A percentile compares a stretch with the other conserved stretches of the same genome.
Evolutionary conservation across 192 early-diverging fungal genomes (phyloP).

Genomic region (Spizellomyces sp.): DNA sequence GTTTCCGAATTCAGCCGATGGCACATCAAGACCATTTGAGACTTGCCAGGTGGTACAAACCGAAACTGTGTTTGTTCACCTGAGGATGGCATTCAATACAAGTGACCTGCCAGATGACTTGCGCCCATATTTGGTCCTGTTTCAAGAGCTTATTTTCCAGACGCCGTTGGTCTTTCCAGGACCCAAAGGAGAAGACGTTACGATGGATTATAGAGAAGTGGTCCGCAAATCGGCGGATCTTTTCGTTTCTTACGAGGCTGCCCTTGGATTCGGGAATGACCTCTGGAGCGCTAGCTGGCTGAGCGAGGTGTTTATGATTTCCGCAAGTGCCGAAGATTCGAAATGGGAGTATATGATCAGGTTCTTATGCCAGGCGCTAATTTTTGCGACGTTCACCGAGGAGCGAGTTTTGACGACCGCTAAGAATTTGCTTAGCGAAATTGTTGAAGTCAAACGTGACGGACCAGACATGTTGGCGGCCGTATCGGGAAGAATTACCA

Average conservation of each 20-base stretch:
- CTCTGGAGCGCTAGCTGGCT: constrained; percentile 46
- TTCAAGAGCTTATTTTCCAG: constrained; percentile 76
- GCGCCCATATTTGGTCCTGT: constrained; percentile 71
- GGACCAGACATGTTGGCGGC: constrained; percentile 57
- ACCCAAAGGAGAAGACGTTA: background rate
- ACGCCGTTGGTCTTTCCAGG: constrained; percentile 22
- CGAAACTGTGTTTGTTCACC: constrained; percentile 67
- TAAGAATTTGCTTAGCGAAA: constrained; percentile 71
- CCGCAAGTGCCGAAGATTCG: constrained; percentile 25
- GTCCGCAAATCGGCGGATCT: constrained; percentile 50
- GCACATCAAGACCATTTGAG: constrained; percentile 42
- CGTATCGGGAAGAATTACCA: constrained; percentile 36
- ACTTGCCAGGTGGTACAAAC: constrained; percentile 63
- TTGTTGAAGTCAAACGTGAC: constrained; percentile 68
- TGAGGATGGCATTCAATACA: constrained; percentile 60
- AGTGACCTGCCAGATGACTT: constrained; percentile 56
- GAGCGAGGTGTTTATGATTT: constrained; percentile 47
- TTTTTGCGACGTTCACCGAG: constrained; percentile 68
- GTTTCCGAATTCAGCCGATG: background rate
- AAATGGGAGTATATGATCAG: constrained; percentile 43
- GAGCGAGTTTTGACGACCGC: constrained; percentile 70
- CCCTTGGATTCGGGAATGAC: constrained; percentile 54
- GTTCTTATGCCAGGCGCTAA: constrained; percentile 46
- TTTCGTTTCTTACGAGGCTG: constrained; percentile 57
- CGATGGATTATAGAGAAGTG: constrained; percentile 44